These are phyloP conservation scores for Eimeria praecox DNA, from an alignment of 169 alveolate genomes.

Conservation along the genomic window DNA sequence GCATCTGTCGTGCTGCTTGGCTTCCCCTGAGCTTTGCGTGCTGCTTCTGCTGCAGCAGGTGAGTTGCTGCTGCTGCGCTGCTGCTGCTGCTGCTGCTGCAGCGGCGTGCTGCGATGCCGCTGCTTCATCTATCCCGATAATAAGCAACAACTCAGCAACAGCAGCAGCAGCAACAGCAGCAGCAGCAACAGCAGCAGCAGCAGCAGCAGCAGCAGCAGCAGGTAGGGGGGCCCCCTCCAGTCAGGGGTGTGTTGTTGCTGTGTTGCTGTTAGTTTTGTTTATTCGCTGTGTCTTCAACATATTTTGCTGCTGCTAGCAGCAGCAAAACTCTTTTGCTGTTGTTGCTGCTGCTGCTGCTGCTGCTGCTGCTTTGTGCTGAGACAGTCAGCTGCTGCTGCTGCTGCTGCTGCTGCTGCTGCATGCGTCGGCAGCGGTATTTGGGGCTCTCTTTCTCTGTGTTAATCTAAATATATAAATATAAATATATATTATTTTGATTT, in stretches of 20 bases:
- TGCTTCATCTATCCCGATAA: neutral
- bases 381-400: neutral
- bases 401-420: neutral
- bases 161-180: slow-evolving; percentile 7
- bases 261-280: neutral
- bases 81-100: slow-evolving; percentile 8
- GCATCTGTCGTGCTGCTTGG: neutral
- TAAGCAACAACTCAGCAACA: neutral
- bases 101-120: slow-evolving; percentile 22
- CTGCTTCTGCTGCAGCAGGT: slow-evolving; percentile 18
- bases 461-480: too few species aligned
- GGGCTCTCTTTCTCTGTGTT: too few species aligned
- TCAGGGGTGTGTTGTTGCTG: neutral
- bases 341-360: slow-evolving; percentile 15
- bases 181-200: neutral
- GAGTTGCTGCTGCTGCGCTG: slow-evolving; percentile 4
- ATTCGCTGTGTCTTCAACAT: neutral
- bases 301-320: slow-evolving; percentile 20
- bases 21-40: neutral
- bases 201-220: neutral
- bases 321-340: neutral
- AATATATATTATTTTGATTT: too few species aligned
- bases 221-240: slow-evolving; percentile 29
- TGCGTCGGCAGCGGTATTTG: neutral
- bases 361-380: neutral